Evolutionary conservation across 2,329 filamentous ascomycete genomes (phyloP).

Genomic region (Cercospora sojina): DNA sequence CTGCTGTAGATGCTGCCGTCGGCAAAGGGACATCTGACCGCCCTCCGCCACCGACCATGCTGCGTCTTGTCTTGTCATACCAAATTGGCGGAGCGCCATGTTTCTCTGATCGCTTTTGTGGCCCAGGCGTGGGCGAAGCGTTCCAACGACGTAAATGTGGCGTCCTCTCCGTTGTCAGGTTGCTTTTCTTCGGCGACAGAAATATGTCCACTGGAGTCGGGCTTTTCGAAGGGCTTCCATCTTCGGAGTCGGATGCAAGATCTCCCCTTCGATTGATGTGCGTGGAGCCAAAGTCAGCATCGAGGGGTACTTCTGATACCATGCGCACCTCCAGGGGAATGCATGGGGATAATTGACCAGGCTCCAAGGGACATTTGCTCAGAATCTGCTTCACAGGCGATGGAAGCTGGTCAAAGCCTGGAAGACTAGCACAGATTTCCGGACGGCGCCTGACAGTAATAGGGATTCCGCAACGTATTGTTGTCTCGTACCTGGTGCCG

Average conservation of each 20-base stretch:
- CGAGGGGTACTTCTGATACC: background rate
- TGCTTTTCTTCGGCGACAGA: background rate
- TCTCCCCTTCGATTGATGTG: slow-evolving; percentile 21
- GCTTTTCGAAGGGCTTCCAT: slow-evolving; percentile 5
- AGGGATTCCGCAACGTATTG: slow-evolving; percentile 28
- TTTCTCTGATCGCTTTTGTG: background rate
- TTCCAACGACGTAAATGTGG: background rate
- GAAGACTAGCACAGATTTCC: slow-evolving; percentile 20
- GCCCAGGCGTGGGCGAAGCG: background rate
- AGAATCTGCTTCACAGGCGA: slow-evolving; percentile 17
- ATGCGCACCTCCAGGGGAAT: slow-evolving; percentile 15
- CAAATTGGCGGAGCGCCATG: background rate
- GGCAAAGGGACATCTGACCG: background rate
- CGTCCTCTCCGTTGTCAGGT: background rate
- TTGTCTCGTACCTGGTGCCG: slow-evolving; percentile 25
- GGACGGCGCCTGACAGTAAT: slow-evolving; percentile 30
- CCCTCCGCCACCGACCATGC: background rate
- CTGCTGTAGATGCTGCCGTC: background rate
- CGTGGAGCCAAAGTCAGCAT: slow-evolving; percentile 16
- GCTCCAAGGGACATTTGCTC: background rate
- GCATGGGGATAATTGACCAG: background rate
- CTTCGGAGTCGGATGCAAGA: slow-evolving; percentile 21
- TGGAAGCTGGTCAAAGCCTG: slow-evolving; percentile 2
- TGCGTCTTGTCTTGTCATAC: background rate
- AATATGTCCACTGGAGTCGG: slow-evolving; percentile 6